Base-by-base conservation (phyloP, 1,284 basidiomycete genomes). In the Cryptococcus sp. region DNA sequence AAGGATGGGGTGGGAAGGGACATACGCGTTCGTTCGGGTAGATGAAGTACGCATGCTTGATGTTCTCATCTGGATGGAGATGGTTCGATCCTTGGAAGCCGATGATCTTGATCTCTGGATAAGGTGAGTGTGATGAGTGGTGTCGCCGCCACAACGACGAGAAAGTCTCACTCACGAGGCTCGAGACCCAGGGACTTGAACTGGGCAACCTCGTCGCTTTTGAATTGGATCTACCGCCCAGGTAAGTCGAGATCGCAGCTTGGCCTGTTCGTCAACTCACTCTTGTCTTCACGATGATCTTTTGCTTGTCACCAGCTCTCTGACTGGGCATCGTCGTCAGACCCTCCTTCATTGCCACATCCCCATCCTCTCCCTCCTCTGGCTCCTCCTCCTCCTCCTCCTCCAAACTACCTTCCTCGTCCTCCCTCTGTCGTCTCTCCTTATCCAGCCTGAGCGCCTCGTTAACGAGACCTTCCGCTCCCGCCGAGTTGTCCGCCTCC, bases 11-110 rank as follows among this genome's bases (percentile, higher is more conserved):
- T 52, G 2, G 56, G 42, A 16, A 16, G 7, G 2, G 45, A 54
- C 82, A 56, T 59, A 91, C 91, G 73, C 83, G 79, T 72, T 98
- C 95, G 65, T 95, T 88, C 0, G 95, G 96, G 72, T 93, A 92
- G 59, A 98, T 84, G 70, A 98, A 98, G 52, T 85, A 79, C 0
- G 91, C 85, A 75, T 96, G 92, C 70, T 92, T 95, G 67, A 96
- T 79, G 64, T 95, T 95, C 71, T 96, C 90, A 72, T 92, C 87
- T 63, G 92, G 88, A 0, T 78, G 77, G 1, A 98, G 80, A 57
- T 87, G 82, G 4, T 78, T 73, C n/a, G 82, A 80, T 58, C 86
- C 81, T 73, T 94, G 91, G 80, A 98, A 98, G 3, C 95, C 96
- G 21, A 99, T 83, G 4, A 98, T 83, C 73, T 87, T 91, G 70